Percentiles rank a stretch among this genome's conserved stretches.
These are phyloP conservation scores for Salix exigua DNA, from an alignment of 345 rosid genomes.

Conservation along the genomic window DNA sequence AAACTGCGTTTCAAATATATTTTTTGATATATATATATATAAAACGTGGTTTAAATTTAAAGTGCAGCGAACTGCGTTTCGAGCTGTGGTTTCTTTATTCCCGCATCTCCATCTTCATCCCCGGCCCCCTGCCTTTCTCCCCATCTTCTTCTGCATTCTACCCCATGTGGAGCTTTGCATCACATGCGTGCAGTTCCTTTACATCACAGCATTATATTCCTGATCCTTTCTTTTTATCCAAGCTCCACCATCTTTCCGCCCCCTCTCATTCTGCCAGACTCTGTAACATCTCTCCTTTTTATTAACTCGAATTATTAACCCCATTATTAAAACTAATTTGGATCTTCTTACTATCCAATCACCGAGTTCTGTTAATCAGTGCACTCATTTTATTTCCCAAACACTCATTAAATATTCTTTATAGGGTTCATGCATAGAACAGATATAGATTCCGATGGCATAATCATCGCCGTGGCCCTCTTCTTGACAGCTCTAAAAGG, in stretches of 20 bases:
- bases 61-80: not conserved
- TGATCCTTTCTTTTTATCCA: slow-evolving; percentile 14
- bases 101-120: not conserved
- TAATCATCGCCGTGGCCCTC: slow-evolving; percentile 16
- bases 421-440: slow-evolving; percentile 4
- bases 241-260: slow-evolving; percentile 14
- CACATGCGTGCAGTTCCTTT: slow-evolving; percentile 25
- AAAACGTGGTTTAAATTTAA: no score
- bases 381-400: not conserved
- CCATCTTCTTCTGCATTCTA: not conserved
- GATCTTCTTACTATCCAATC: slow-evolving; percentile 4
- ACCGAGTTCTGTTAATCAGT: slow-evolving; percentile 5
- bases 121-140: not conserved
- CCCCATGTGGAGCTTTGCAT: slow-evolving; percentile 19
- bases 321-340: slow-evolving; percentile 13
- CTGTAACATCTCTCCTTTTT: slow-evolving; percentile 6
- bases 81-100: slow-evolving; percentile 9
- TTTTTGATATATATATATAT: no score
- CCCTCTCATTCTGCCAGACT: slow-evolving; percentile 23
- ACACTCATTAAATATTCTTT: not conserved
- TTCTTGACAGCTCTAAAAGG: slow-evolving; percentile 23
- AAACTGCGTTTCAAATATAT: no score
- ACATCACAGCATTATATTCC: slow-evolving; percentile 11
- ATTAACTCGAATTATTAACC: slow-evolving; percentile 23
- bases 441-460: slow-evolving; percentile 6